Conservation (phyloP, 2,329 filamentous ascomycete species). For the Neurospora sp. region DNA sequence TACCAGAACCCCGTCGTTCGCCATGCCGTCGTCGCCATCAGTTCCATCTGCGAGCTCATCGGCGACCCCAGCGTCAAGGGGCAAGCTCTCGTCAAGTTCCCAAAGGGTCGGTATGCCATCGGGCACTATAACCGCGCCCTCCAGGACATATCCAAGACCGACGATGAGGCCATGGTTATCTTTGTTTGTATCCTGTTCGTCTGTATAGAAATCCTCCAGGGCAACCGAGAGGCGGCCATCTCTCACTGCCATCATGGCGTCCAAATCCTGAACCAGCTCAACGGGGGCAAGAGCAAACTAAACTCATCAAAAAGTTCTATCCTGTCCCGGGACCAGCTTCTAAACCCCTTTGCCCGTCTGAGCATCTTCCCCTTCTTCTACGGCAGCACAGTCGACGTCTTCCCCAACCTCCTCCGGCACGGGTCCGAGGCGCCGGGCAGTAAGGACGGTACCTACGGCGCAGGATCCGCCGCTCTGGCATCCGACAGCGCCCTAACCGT, state of each 20-base stretch:
- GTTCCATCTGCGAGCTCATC: conserved; percentile 21
- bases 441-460: background rate
- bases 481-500: background rate
- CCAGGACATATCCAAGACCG: conserved; percentile 20
- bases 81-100: conserved; percentile 3
- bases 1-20: conserved; percentile 20
- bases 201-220: conserved; percentile 33
- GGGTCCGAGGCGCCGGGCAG: background rate
- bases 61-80: background rate
- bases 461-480: conserved; percentile 1
- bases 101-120: conserved; percentile 24
- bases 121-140: conserved; percentile 33
- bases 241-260: conserved; percentile 30
- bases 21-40: conserved; percentile 23
- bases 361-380: conserved; percentile 32
- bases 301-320: conserved; percentile 11
- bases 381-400: conserved; percentile 12
- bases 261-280: conserved; percentile 23
- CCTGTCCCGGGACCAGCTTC: conserved; percentile 24
- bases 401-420: conserved; percentile 15
- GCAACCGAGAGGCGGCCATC: conserved; percentile 25
- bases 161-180: conserved; percentile 26
- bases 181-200: conserved; percentile 33
- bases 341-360: conserved; percentile 29
- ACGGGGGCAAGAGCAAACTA: conserved; percentile 2